Base-by-base conservation (phyloP, 78 protist genomes). In the Isochrysis galbana region DNA sequence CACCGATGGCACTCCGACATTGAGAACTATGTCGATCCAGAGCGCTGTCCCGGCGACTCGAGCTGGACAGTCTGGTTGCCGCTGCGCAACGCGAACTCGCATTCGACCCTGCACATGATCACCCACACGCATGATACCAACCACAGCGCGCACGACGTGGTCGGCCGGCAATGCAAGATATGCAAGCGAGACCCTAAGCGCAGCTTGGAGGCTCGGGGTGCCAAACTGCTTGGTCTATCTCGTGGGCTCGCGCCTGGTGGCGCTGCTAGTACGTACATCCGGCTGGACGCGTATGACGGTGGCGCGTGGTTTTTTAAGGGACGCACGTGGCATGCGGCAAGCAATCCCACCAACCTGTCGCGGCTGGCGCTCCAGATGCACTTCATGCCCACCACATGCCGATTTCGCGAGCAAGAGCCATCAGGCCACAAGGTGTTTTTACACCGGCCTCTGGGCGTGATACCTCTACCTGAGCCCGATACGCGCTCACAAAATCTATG, bases 11-110 rank as follows among this genome's bases (percentile, higher is more conserved):
- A 61, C 74, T 26, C 74, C 29, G 74, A 61, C 23, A 32, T 61
- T 23, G 74, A 61, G 74, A 61, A 61, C 74, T 2, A 23, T 23
- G 26, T 61, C 23, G 74, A 61, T 32, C 10, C 7, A 10, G 3
- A 2, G 4, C 74, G 23, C 74, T 61, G 74, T 32, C n/a, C n/a
- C n/a, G 26, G 26, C n/a, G 74, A 61, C 74, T 26, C 10, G 74
- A 61, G 74, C 74, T 61, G 74, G 74, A 61, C 74, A 23, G 74
- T 21, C 74, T 61, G 74, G 74, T 32, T 61, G n/a, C 74, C 74
- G 74, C 10, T 61, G n/a, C 36, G 36, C 29, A 32, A 23, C 74
- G 23, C n/a, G 36, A 32, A 61, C 74, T 19, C 61, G 7, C 61
- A 51, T 7, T 7, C 61, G 14, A 7, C 7, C 61, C 29, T 51